Conservation (phyloP, 73 alveolate species). For the Tetrahymena elliotti region DNA sequence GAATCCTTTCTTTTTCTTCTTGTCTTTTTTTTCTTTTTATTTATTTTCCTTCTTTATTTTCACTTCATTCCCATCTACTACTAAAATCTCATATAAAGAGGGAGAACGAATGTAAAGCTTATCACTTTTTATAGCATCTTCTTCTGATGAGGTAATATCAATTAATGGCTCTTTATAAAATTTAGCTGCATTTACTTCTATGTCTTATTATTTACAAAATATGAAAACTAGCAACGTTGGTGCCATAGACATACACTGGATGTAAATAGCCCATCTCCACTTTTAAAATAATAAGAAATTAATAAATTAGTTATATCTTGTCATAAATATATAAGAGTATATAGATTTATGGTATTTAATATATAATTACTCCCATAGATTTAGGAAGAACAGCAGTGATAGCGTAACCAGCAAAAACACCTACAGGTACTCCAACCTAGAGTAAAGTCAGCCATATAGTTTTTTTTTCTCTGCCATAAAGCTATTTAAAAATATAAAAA, state of each 20-base stretch:
- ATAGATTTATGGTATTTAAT: neutral
- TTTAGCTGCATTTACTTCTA: neutral
- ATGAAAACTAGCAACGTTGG: neutral
- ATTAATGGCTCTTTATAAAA: neutral
- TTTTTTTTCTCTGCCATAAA: constrained; percentile 14
- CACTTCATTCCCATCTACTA: neutral
- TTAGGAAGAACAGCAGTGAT: constrained; percentile 9
- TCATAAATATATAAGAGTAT: no score
- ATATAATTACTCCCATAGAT: constrained; percentile 3
- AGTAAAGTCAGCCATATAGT: constrained; percentile 30
- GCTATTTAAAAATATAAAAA: neutral
- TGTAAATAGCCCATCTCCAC: constrained; percentile 17
- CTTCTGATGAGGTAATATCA: neutral
- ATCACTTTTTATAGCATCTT: neutral
- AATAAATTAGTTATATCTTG: neutral
- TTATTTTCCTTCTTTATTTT: neutral
- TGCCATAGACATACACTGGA: neutral
- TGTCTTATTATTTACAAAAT: neutral
- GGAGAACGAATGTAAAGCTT: neutral
- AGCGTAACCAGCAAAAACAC: constrained; percentile 32
- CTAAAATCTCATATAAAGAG: neutral
- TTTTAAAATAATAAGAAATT: neutral
- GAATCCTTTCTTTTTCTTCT: neutral
- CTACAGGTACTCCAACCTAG: constrained; percentile 30
- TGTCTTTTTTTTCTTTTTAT: neutral